Evolutionary conservation across 2,329 filamentous ascomycete species (phyloP).

Genomic region (Colletotrichum scovillei): DNA sequence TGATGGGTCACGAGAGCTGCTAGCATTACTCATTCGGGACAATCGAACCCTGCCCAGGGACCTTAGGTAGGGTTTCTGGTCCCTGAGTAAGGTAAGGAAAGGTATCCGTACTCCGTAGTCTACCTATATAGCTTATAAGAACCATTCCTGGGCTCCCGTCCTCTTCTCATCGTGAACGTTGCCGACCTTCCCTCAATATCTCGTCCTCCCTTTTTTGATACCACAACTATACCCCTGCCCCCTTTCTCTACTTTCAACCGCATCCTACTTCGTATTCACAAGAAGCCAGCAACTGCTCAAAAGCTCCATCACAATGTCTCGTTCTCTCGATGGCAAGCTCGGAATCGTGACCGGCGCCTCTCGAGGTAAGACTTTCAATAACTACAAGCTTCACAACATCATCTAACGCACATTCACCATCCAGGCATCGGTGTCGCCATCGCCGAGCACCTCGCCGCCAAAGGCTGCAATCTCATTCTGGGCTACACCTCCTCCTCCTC

Average conservation of each 20-base stretch:
- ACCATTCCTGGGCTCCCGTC: neutral
- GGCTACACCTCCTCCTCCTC: constrained; percentile 71
- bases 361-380: constrained; percentile 64
- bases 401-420: constrained; percentile 12
- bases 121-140: neutral
- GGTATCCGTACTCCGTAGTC: neutral
- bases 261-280: neutral
- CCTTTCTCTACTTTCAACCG: neutral
- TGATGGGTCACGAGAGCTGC: constrained; percentile 23
- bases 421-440: constrained; percentile 76
- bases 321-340: constrained; percentile 76
- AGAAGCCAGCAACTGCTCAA: neutral
- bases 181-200: neutral
- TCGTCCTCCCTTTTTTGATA: neutral
- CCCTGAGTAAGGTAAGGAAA: neutral
- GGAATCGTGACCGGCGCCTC: constrained; percentile 85
- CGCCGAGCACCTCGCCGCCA: constrained; percentile 76
- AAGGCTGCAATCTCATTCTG: constrained; percentile 76
- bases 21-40: constrained; percentile 8
- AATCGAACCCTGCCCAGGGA: neutral
- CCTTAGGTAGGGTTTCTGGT: neutral
- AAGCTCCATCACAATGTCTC: constrained; percentile 47
- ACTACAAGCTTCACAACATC: neutral
- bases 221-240: neutral
- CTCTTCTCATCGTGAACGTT: neutral